These are phyloP conservation scores for Penicillium pulvis DNA, from an alignment of 495 filamentous ascomycete genomes.

Conservation along the genomic window DNA sequence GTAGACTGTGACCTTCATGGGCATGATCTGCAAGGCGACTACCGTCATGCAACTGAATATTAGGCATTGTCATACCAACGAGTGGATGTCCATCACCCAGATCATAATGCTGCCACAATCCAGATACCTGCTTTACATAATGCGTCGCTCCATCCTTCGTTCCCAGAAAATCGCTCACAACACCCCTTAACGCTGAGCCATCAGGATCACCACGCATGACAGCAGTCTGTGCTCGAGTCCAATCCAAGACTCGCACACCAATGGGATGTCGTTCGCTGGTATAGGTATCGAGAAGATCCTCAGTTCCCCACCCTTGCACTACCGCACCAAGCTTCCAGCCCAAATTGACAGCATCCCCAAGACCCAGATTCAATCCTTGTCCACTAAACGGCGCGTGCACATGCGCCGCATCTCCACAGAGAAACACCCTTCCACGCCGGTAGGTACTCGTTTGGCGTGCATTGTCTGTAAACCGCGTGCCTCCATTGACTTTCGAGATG, in stretches of 20 bases:
- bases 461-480: constrained; percentile 32
- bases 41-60: constrained; percentile 30
- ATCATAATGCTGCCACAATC: constrained; percentile 29
- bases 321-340: constrained; percentile 50
- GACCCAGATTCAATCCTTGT: constrained; percentile 52
- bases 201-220: constrained; percentile 24
- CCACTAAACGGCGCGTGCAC: constrained; percentile 49
- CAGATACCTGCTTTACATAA: constrained; percentile 33
- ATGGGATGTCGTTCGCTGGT: constrained; percentile 30
- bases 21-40: constrained; percentile 26
- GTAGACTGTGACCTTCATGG: constrained; percentile 19
- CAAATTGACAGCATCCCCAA: constrained; percentile 52
- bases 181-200: constrained; percentile 16
- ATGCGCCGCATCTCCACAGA: constrained; percentile 53
- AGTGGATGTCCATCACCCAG: constrained; percentile 27
- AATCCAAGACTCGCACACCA: constrained; percentile 31
- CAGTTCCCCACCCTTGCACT: constrained; percentile 26
- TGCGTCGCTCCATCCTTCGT: constrained; percentile 34
- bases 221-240: constrained; percentile 28
- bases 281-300: constrained; percentile 37
- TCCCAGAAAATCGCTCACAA: constrained; percentile 27
- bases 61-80: constrained; percentile 31
- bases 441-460: constrained; percentile 28
- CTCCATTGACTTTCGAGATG: constrained; percentile 26
- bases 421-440: constrained; percentile 37